These are phyloP conservation scores for Magnolia changhungtana DNA, from an alignment of 164 flowering plant genomes.

Conservation along the genomic window DNA sequence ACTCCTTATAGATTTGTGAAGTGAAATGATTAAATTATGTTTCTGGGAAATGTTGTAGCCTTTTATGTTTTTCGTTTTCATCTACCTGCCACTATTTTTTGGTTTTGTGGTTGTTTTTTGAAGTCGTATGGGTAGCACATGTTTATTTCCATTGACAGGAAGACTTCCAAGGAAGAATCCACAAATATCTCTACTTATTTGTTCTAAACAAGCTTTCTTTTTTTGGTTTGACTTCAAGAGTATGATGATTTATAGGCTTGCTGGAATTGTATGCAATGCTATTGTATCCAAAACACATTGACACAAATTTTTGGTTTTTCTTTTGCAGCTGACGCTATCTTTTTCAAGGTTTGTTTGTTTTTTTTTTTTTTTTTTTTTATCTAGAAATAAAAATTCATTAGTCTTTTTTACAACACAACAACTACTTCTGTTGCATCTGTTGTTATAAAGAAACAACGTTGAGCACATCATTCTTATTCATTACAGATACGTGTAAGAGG, in stretches of 20 bases:
- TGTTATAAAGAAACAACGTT: neutral
- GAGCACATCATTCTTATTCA: too few relatives aligned
- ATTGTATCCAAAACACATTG: neutral
- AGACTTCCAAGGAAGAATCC: neutral
- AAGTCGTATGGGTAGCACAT: neutral
- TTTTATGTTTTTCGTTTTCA: too few relatives aligned
- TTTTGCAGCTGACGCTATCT: slow-evolving; percentile 69
- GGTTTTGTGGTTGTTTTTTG: too few relatives aligned
- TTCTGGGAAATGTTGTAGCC: too few relatives aligned
- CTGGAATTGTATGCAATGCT: neutral
- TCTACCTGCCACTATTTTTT: too few relatives aligned
- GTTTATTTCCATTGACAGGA: neutral
- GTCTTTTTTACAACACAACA: neutral
- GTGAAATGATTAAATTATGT: too few relatives aligned
- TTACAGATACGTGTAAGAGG: too few relatives aligned
- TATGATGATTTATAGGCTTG: neutral
- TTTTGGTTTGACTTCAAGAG: neutral
- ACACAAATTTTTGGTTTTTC: slow-evolving; percentile 15
- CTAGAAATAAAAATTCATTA: neutral
- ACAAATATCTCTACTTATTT: neutral
- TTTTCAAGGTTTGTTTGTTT: slow-evolving; percentile 54
- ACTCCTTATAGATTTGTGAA: too few relatives aligned
- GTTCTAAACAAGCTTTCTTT: neutral
- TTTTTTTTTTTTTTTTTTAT: neutral
- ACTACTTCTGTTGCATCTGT: neutral